A percentile compares a stretch with the other conserved stretches of the same genome.
Evolutionary conservation across 768 basidiomycete species (phyloP).

Genomic region (Chalciporus sphaerocephalus): DNA sequence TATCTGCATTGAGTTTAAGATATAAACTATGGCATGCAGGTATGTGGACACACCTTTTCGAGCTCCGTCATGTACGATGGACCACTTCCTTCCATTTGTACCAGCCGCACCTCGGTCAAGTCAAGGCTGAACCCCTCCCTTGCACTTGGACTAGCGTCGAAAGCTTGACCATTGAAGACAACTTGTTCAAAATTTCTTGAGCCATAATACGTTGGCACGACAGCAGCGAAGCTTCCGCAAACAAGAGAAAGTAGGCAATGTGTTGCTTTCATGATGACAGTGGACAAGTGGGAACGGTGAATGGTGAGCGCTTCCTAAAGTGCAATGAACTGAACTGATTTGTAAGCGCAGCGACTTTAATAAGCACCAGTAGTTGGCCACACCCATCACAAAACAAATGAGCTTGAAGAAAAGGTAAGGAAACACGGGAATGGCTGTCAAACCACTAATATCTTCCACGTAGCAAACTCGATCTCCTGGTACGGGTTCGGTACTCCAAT

Average conservation of each 20-base stretch:
- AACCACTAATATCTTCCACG: constrained; percentile 17
- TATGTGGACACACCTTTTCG: constrained; percentile 69
- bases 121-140: constrained; percentile 61
- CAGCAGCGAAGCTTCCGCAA: constrained; percentile 20
- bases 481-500: constrained; percentile 90
- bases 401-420: constrained; percentile 54
- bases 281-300: too few relatives aligned
- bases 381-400: constrained; percentile 30
- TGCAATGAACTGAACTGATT: too few relatives aligned
- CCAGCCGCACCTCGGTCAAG: constrained; percentile 65
- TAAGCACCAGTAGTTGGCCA: constrained; percentile 8
- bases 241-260: constrained; percentile 18
- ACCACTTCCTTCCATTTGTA: constrained; percentile 65
- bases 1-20: too few relatives aligned
- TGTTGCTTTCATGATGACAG: too few relatives aligned
- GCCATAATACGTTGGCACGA: constrained; percentile 7
- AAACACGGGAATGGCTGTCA: not conserved
- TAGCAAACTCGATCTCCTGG: constrained; percentile 85
- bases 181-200: constrained; percentile 17
- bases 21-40: too few relatives aligned
- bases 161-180: constrained; percentile 25
- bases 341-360: not conserved
- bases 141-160: constrained; percentile 17
- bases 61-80: constrained; percentile 84
- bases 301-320: too few relatives aligned